These are phyloP conservation scores for Artemisia argyi DNA, from an alignment of 129 eudicot species.

Conservation along the genomic window DNA sequence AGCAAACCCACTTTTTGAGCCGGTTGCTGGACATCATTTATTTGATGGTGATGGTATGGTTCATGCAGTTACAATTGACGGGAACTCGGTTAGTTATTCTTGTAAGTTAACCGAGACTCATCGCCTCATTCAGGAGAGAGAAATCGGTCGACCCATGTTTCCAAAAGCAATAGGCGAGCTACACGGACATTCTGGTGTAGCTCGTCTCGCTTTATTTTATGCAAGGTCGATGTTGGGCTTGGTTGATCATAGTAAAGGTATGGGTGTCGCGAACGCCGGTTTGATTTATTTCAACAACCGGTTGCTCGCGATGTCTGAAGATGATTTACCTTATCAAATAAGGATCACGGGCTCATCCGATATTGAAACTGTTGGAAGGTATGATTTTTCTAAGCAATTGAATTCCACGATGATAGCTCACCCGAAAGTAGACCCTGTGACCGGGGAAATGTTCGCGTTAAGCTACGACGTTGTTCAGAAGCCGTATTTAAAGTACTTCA, in stretches of 20 bases:
- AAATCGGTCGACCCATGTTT: slow-evolving; percentile 49
- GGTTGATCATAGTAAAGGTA: slow-evolving; percentile 49
- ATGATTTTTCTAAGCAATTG: slow-evolving; percentile 42
- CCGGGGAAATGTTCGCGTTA: slow-evolving; percentile 51
- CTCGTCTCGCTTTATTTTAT: slow-evolving; percentile 46
- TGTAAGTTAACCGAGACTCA: slow-evolving; percentile 53
- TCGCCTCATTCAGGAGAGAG: slow-evolving; percentile 45
- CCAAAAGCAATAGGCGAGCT: slow-evolving; percentile 69
- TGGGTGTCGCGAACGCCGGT: slow-evolving; percentile 67
- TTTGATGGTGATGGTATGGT: slow-evolving; percentile 75
- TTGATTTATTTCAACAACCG: slow-evolving; percentile 51
- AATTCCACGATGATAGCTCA: slow-evolving; percentile 58
- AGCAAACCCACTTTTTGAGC: slow-evolving; percentile 58
- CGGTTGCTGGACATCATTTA: slow-evolving; percentile 54
- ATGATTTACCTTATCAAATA: slow-evolving; percentile 53
- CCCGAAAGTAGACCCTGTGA: slow-evolving; percentile 52
- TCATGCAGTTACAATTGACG: slow-evolving; percentile 44
- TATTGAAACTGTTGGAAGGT: slow-evolving; percentile 47
- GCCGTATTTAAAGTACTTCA: slow-evolving; percentile 55
- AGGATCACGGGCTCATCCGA: slow-evolving; percentile 42
- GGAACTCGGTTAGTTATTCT: slow-evolving; percentile 47
- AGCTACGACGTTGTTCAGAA: slow-evolving; percentile 52
- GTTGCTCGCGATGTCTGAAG: slow-evolving; percentile 62
- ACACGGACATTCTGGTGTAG: slow-evolving; percentile 58
- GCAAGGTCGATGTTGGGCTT: slow-evolving; percentile 52